Evolutionary conservation across 352 stramenopile genomes (phyloP).

Genomic region (Globisporangium spiculum): DNA sequence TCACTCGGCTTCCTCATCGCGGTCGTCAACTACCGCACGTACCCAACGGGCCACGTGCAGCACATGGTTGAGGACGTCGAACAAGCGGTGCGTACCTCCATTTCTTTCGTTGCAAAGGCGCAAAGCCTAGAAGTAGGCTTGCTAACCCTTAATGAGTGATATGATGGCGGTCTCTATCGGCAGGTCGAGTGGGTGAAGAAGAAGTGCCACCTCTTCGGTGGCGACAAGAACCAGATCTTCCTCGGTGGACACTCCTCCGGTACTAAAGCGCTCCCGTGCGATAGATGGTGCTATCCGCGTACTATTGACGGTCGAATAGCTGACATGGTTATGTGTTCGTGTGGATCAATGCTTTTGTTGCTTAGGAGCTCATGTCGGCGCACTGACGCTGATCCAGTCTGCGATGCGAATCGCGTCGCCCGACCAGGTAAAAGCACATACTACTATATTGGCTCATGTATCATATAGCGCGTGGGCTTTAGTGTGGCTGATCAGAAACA

Average conservation of each 20-base stretch:
- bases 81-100: conserved; percentile 35
- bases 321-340: neutral
- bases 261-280: neutral
- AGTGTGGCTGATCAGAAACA: neutral
- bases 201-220: conserved; percentile 44
- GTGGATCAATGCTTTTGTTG: neutral
- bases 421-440: neutral
- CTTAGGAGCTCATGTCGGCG: conserved; percentile 44
- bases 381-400: conserved; percentile 55
- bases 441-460: neutral
- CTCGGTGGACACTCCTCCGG: conserved; percentile 69
- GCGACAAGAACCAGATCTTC: conserved; percentile 47
- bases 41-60: conserved; percentile 73
- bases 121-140: neutral
- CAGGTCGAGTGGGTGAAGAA: conserved; percentile 59
- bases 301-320: neutral
- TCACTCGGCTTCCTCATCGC: conserved; percentile 70
- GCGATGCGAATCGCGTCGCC: conserved; percentile 28
- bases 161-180: neutral
- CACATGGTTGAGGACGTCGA: conserved; percentile 91
- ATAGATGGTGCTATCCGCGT: neutral
- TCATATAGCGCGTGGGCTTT: neutral
- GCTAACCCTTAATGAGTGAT: neutral
- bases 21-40: conserved; percentile 90
- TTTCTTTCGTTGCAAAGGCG: neutral